Evolutionary conservation across 148 eudicot species (phyloP), one percentile per base, ranked within the genome.

Genomic region (Rhododendron molle): DNA sequence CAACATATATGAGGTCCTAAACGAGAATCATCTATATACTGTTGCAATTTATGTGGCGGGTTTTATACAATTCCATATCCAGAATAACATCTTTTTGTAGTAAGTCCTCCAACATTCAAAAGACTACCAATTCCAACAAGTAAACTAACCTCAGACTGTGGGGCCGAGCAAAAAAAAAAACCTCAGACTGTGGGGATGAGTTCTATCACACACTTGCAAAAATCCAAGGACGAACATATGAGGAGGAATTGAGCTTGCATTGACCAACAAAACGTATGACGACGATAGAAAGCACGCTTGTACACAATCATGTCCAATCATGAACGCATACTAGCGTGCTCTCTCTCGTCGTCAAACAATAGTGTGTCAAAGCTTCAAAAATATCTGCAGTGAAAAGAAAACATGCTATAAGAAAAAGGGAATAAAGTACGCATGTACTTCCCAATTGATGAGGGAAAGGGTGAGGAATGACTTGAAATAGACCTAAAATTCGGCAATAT

Each of bases 341-440:
- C 92, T 90, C 91, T 90, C 90, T 90, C 92, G 83, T 90, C 76
- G 92, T 90, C 92, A 90, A 81, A 83, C 86, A 86, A 90, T 89
- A 83, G 9, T 18, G 60, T 36, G 65, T 34, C 67, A 73, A 72
- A 43, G 67, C 80, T 73, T 4, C 0, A 3, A 10, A 83, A 72
- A 50, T 28, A 67, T 67, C 73, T 10, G 73, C 73, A 67, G 3
- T n/a, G 16, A 11, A 26, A 67, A 67, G 32, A 67, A 26, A n/a
- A 28, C 5, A 67, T 26, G 32, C 34, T 9, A 26, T 67, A 21
- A 58, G 65, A 58, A 58, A 58, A n/a, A 58, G 21, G n/a, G n/a
- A 58, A 58, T 16, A 54, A 23, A 54, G 5, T 54, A 16, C 21
- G 20, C n/a, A 21, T 58, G 26, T 58, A 5, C 4, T 20, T 21